Conservation (phyloP, 164 flowering plant species). For the Umbellularia californica region DNA sequence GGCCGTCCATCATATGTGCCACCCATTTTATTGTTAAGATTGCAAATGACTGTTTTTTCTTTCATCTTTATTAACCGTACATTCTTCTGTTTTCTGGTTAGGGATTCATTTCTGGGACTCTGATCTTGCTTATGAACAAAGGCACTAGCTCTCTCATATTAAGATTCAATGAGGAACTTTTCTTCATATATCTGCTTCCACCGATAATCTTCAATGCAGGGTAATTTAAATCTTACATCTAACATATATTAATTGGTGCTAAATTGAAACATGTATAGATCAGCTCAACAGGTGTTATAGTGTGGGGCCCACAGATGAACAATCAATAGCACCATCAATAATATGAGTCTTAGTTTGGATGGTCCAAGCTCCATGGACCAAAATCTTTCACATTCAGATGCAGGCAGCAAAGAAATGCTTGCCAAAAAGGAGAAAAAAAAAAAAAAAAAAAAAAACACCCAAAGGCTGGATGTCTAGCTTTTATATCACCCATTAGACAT, state of each 20-base stretch:
- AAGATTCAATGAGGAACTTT: constrained; percentile 66
- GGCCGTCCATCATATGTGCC: neutral
- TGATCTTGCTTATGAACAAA: constrained; percentile 56
- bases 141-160: constrained; percentile 74
- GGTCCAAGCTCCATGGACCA: neutral
- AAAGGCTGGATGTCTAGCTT: neutral
- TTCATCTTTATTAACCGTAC: neutral
- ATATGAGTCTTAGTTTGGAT: neutral
- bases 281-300: no score
- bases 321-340: neutral
- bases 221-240: constrained; percentile 25
- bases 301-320: neutral
- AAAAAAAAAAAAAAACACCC: no score
- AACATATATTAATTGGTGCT: neutral
- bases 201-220: constrained; percentile 97
- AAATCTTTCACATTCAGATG: neutral
- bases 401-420: neutral
- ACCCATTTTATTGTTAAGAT: no score
- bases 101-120: constrained; percentile 57
- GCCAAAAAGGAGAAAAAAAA: no score
- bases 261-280: neutral
- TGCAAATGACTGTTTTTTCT: neutral
- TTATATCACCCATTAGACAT: no score
- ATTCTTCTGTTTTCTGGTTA: constrained; percentile 16
- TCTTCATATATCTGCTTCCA: constrained; percentile 94